These are phyloP conservation scores for Suillus clintonianus DNA, from an alignment of 768 basidiomycete species.

Conservation along the genomic window DNA sequence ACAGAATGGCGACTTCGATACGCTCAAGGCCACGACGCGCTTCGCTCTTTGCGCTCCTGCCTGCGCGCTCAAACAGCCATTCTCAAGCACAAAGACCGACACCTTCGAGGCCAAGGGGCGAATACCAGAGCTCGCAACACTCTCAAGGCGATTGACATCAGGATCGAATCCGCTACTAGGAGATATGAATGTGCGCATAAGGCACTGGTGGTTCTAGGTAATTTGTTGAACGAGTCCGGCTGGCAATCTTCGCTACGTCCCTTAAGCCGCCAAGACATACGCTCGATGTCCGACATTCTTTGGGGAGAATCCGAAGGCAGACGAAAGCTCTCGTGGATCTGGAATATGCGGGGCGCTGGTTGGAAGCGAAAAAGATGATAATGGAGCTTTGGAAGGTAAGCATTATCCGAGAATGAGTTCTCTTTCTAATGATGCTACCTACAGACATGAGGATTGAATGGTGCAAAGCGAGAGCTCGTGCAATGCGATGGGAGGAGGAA, in stretches of 20 bases:
- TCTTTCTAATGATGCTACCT: too few species aligned
- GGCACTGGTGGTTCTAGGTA: neutral
- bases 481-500: neutral
- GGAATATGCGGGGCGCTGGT: neutral
- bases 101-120: slow-evolving; percentile 9
- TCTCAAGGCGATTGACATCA: neutral
- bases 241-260: neutral
- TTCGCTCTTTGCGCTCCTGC: slow-evolving; percentile 19
- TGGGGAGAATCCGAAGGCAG: slow-evolving; percentile 9
- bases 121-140: slow-evolving; percentile 6
- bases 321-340: slow-evolving; percentile 14
- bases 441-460: slow-evolving; percentile 1
- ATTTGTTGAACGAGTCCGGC: neutral
- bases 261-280: slow-evolving; percentile 6
- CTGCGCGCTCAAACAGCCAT: slow-evolving; percentile 5
- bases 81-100: slow-evolving; percentile 7
- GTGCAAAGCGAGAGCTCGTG: slow-evolving; percentile 1
- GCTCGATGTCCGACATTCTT: slow-evolving; percentile 1
- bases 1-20: slow-evolving; percentile 10
- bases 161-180: too few species aligned
- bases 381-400: neutral
- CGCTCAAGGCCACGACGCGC: slow-evolving; percentile 19
- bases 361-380: neutral
- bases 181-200: slow-evolving; percentile 1
- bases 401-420: neutral